Evolutionary conservation across 257 asterid genomes (phyloP), one percentile per base, ranked within the genome.

Genomic region (Ilex asprella): DNA sequence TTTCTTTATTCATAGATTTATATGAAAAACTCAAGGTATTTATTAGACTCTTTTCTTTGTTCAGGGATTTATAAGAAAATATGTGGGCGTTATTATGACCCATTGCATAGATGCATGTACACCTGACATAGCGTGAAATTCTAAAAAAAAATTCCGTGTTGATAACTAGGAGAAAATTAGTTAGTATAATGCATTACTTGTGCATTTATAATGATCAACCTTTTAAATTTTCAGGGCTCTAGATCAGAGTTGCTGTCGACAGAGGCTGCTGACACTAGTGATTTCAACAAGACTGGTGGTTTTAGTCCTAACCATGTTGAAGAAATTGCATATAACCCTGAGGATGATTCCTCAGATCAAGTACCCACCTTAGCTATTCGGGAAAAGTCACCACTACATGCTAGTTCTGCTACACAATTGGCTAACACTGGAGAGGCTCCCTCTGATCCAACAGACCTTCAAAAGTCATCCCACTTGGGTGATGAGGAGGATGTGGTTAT

Each of bases 291-390:
- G 70, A 76, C 64, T 56, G 82, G 73, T 60, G 61, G 53, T 64
- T 70, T 76, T 58, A 70, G 65, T 68, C 74, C 72, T 71, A 58
- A 59, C 68, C 62, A 61, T 63, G 50, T 73, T 54, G 83, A 75
- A 70, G 95, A 71, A 77, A 69, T 70, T 65, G 44, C 61, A n/a
- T 76, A 79, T 62, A 65, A 65, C 66, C 57, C 61, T 70, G 80
- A 79, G 67, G 88, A 79, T 62, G 88, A 84, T 64, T 69, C 62
- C 66, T 69, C 86, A 53, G 95, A 88, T 83, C 85, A 81, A 71
- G 91, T 85, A 63, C 88, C 82, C 61, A 83, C 99, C 66, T 83
- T 86, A 55, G 72, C 84, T 30, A 70, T 86, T 75, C 89, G 73
- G 67, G 91, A 85, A 64, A 89, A 85, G 65, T 70, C 81, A 67